Evolutionary conservation across 2,329 filamentous ascomycete genomes (phyloP).

Genomic region (Paecilomyces formosus): DNA sequence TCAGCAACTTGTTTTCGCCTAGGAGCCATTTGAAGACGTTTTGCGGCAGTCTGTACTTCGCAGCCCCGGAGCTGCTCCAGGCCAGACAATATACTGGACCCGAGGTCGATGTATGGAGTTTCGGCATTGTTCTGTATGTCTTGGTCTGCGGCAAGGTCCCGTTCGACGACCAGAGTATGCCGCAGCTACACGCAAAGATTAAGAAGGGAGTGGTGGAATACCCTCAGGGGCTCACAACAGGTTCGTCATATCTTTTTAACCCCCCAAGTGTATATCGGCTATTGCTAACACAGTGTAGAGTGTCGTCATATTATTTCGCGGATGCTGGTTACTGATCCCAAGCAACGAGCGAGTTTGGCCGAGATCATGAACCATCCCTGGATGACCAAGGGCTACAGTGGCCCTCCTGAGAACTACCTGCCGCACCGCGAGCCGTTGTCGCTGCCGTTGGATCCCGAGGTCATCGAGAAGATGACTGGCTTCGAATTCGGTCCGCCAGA

Average conservation of each 20-base stretch:
- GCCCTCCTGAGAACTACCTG: conserved; percentile 81
- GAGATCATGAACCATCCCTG: conserved; percentile 95
- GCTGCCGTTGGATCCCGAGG: conserved; percentile 71
- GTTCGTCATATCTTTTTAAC: conserved; percentile 47
- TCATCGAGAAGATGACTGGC: conserved; percentile 90
- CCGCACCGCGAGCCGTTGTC: conserved; percentile 77
- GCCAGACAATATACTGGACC: conserved; percentile 91
- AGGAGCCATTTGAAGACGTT: conserved; percentile 85
- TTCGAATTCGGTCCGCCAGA: conserved; percentile 94
- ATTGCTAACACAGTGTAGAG: conserved; percentile 53
- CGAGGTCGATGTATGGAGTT: conserved; percentile 98
- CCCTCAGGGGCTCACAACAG: conserved; percentile 81
- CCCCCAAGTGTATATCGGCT: conserved; percentile 5
- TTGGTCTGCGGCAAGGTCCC: conserved; percentile 96
- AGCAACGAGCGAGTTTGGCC: conserved; percentile 72
- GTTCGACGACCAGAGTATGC: conserved; percentile 99
- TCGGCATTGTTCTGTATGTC: conserved; percentile 95
- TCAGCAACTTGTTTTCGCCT: conserved; percentile 93
- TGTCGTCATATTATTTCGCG: conserved; percentile 87
- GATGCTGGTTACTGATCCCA: conserved; percentile 93
- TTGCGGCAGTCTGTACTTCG: conserved; percentile 95
- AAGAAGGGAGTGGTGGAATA: conserved; percentile 97
- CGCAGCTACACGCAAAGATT: conserved; percentile 94
- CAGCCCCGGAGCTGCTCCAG: conserved; percentile 87
- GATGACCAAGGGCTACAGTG: conserved; percentile 87